Percentiles rank a stretch among this genome's conserved stretches.
phyloP scores from a whole-genome alignment of 2,329 filamentous ascomycete genomes.

The Pseudogymnoascus sp. region DNA sequence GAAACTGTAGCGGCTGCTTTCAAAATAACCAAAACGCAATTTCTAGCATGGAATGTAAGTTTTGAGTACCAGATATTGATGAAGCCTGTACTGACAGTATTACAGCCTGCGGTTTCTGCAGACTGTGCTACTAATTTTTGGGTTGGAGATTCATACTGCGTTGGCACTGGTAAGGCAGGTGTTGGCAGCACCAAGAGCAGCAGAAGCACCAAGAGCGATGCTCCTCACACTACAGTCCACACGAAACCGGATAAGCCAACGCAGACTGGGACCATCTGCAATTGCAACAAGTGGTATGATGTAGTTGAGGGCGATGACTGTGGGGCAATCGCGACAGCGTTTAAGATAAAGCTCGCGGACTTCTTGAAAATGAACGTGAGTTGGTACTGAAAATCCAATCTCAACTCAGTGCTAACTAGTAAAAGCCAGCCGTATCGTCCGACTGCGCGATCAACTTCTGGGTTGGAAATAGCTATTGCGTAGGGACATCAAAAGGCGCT shows the following conservation, averaged over 20 bases:
- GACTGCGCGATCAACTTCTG: constrained; percentile 26
- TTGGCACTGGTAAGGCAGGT: constrained; percentile 14
- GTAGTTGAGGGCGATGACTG: constrained; percentile 11
- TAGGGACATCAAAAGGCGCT: constrained; percentile 16
- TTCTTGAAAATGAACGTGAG: constrained; percentile 9
- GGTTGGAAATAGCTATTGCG: constrained; percentile 25
- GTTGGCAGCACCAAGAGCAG: neutral
- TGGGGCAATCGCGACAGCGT: neutral
- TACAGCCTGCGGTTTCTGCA: neutral
- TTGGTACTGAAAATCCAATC: neutral
- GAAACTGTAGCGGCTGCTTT: constrained; percentile 12
- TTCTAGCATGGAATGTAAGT: neutral
- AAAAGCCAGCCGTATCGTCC: constrained; percentile 24
- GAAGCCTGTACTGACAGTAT: neutral
- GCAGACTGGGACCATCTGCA: neutral
- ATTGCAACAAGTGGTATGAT: constrained; percentile 11
- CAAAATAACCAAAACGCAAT: neutral
- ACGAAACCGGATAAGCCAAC: neutral
- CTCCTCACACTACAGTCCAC: constrained; percentile 7
- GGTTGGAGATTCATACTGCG: constrained; percentile 24
- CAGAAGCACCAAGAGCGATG: neutral
- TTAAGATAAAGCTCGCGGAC: constrained; percentile 1
- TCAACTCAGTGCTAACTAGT: constrained; percentile 10
- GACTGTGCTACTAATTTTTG: constrained; percentile 27
- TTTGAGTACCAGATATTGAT: neutral